These are phyloP conservation scores for Arabis alpina DNA, from an alignment of 345 rosid species.

Conservation along the genomic window DNA sequence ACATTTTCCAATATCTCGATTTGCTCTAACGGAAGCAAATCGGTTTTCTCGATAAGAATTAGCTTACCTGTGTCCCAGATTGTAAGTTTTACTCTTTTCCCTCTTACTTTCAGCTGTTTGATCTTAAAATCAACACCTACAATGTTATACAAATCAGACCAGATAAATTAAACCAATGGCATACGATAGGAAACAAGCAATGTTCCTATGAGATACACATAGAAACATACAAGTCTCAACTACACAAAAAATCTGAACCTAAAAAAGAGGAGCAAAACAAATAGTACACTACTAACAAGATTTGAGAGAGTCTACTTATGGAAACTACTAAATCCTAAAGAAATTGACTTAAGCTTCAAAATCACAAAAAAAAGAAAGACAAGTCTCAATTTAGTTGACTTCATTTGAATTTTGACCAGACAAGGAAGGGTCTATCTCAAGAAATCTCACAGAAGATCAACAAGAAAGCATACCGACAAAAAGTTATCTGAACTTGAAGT, in stretches of 20 bases:
- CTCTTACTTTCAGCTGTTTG: constrained; percentile 68
- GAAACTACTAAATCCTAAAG: constrained; percentile 8
- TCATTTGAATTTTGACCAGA: constrained; percentile 14
- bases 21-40: neutral
- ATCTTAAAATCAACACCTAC: constrained; percentile 96
- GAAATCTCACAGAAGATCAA: too few species aligned
- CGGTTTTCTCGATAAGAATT: neutral
- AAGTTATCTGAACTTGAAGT: neutral
- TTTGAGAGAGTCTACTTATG: constrained; percentile 9
- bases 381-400: constrained; percentile 29
- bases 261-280: neutral
- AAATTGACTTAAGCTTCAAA: neutral
- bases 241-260: neutral
- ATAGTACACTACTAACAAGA: neutral
- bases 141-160: neutral
- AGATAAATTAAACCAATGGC: constrained; percentile 3
- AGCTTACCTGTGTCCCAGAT: constrained; percentile 94
- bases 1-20: constrained; percentile 1
- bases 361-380: neutral
- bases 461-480: too few species aligned
- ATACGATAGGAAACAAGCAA: neutral
- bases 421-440: neutral
- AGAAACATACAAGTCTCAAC: constrained; percentile 8
- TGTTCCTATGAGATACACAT: too few species aligned
- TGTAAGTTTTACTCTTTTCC: constrained; percentile 83